Percentiles rank a stretch among this genome's conserved stretches.
Evolutionary conservation across 2,329 filamentous ascomycete species (phyloP).

Genomic region (Xylariaceae sp.): DNA sequence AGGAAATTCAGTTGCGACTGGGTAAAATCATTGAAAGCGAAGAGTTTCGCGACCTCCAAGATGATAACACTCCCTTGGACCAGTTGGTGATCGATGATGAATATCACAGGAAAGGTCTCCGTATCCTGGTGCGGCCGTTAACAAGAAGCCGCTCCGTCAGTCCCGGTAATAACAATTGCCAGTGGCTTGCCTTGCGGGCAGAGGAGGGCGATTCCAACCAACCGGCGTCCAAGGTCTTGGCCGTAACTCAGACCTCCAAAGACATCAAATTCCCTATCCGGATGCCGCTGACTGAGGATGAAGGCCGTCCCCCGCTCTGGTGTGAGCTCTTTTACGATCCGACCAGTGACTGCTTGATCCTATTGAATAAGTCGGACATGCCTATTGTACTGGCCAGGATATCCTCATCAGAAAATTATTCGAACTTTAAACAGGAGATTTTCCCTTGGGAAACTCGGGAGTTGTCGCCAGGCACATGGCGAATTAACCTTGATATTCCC

Average conservation of each 20-base stretch:
- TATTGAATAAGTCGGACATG: constrained; percentile 50
- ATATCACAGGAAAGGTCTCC: constrained; percentile 50
- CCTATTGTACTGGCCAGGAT: constrained; percentile 46
- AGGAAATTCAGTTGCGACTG: constrained; percentile 49
- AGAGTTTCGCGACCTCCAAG: constrained; percentile 35
- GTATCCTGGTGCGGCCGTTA: constrained; percentile 52
- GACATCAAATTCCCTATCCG: constrained; percentile 56
- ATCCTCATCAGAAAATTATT: constrained; percentile 37
- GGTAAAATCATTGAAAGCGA: constrained; percentile 40
- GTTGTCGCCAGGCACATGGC: constrained; percentile 51
- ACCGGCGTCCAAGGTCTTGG: constrained; percentile 52
- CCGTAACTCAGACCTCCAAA: constrained; percentile 54
- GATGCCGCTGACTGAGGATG: constrained; percentile 43
- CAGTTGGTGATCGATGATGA: constrained; percentile 46
- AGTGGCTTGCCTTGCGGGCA: constrained; percentile 51
- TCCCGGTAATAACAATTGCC: constrained; percentile 51
- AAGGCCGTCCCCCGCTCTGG: constrained; percentile 47
- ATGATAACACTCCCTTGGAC: constrained; percentile 48
- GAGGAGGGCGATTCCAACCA: constrained; percentile 47
- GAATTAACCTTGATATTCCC: constrained; percentile 46
- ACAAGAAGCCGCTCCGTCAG: constrained; percentile 50
- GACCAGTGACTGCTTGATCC: constrained; percentile 52
- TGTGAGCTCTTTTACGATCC: constrained; percentile 58
- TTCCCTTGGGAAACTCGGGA: constrained; percentile 42
- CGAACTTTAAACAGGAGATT: constrained; percentile 41